phyloP scores from a whole-genome alignment of 352 stramenopile genomes.

The Phytophthora pseudosyringae region DNA sequence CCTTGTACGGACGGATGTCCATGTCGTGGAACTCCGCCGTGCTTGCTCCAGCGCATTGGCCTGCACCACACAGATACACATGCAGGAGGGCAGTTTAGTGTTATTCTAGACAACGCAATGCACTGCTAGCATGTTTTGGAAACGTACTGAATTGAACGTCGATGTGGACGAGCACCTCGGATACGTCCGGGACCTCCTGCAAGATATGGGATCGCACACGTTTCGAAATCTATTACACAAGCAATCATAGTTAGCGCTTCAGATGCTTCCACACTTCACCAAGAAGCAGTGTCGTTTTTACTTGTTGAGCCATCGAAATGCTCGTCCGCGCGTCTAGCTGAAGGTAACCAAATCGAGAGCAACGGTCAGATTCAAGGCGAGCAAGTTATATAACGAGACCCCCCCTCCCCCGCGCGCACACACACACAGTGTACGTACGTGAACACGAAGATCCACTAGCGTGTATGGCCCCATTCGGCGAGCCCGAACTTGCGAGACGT shows the following conservation, averaged over 20 bases:
- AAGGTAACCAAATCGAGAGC: neutral
- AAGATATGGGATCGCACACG: slow-evolving; percentile 78
- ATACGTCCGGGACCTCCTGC: slow-evolving; percentile 74
- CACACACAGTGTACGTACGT: slow-evolving; percentile 53
- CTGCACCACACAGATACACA: neutral
- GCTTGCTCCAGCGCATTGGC: slow-evolving; percentile 40
- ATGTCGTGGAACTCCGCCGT: slow-evolving; percentile 15
- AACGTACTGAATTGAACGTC: slow-evolving; percentile 71
- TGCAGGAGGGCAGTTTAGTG: too few relatives aligned
- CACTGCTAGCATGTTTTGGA: neutral
- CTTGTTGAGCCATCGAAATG: slow-evolving; percentile 87
- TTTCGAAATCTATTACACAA: slow-evolving; percentile 56
- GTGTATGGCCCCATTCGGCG: slow-evolving; percentile 90
- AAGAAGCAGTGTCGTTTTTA: slow-evolving; percentile 6
- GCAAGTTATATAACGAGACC: neutral
- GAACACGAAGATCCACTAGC: slow-evolving; percentile 83
- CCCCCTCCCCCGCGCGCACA: neutral
- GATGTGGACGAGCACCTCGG: slow-evolving; percentile 89
- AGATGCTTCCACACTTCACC: neutral
- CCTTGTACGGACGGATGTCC: slow-evolving; percentile 74
- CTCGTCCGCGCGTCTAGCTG: slow-evolving; percentile 80
- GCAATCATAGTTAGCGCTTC: neutral
- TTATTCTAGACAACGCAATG: neutral
- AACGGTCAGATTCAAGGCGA: slow-evolving; percentile 8
- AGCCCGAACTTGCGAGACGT: slow-evolving; percentile 82